Conservation (phyloP, 1,139 yeast genomes). For the Yamadazyma taylorii region DNA sequence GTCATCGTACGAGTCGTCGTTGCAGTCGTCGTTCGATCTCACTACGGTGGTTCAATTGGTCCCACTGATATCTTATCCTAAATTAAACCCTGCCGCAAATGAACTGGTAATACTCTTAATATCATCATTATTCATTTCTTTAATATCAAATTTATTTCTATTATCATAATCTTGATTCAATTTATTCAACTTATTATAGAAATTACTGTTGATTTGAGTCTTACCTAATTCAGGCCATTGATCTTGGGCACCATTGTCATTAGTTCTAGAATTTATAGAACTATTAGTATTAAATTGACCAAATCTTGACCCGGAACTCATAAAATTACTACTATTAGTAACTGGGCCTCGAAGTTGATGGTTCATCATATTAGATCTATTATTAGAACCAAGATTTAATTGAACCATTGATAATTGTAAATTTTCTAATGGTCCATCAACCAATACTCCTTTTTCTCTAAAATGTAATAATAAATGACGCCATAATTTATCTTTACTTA, state of each 20-base stretch:
- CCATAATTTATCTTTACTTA: constrained; percentile 77
- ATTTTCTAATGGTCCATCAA: constrained; percentile 87
- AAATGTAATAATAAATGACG: constrained; percentile 73
- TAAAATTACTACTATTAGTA: background rate
- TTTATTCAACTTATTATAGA: constrained; percentile 41
- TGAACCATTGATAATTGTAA: constrained; percentile 73
- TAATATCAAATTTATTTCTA: constrained; percentile 18
- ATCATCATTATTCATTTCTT: constrained; percentile 44
- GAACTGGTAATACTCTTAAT: constrained; percentile 46
- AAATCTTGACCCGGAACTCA: no score
- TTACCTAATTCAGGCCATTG: constrained; percentile 28
- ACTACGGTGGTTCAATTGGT: background rate
- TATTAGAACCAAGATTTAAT: constrained; percentile 25
- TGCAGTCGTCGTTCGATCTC: no score
- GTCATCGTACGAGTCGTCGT: no score
- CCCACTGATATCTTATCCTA: constrained; percentile 4
- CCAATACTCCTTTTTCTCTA: constrained; percentile 83
- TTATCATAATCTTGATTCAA: constrained; percentile 24
- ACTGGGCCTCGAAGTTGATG: background rate
- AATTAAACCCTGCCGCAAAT: constrained; percentile 44
- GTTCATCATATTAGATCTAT: background rate
- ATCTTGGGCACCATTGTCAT: constrained; percentile 2
- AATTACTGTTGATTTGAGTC: constrained; percentile 37
- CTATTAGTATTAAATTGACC: no score
- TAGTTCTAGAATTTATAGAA: no score